Evolutionary conservation across 345 rosid species (phyloP), one percentile per base, ranked within the genome.

Genomic region (Bretschneidera sinensis): DNA sequence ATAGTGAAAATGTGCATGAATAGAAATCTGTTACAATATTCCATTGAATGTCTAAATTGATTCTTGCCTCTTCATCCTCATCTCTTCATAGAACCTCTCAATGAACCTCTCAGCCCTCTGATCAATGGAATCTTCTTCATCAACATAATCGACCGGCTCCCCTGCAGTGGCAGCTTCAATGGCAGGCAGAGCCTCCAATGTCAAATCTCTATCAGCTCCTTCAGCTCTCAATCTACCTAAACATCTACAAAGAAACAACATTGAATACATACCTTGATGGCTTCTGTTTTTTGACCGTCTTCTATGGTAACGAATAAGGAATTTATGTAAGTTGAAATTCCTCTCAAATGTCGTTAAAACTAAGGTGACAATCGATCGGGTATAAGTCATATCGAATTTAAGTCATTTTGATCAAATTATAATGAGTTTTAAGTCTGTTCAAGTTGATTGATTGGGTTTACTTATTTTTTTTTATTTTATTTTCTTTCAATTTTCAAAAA

Each of bases 31-130:
- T 28, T 2, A 31, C 35, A 31, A 31, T 31, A 31, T 4, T 31
- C 9, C 4, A 31, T 39, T 39, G 4, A 39, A 39, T 39, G 4
- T 18, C 55, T 69, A 73, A 19, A 61, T 43, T 20, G 78, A 75
- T 48, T 70, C 74, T 64, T 67, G 79, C 69, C 70, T 74, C 74
- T 85, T 87, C 84, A 80, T 45, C 61, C 86, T 85, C 78, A 89
- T 87, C 61, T 87, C 81, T 57, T 75, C 61, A 34, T 85, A 80
- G 64, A 90, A 87, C 45, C 74, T 71, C 64, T 76, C 55, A 34
- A 90, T 90, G 78, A 90, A 90, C 74, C 62, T 79, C 74, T 87
- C 87, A 24, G 92, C 97, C 71, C 84, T 87, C 71, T 68, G 33
- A 66, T 90, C 95, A 52, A 90, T 83, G 5, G 85, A 85, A 55